Conservation (phyloP, 768 basidiomycete genomes). For the Astraeus odoratus region DNA sequence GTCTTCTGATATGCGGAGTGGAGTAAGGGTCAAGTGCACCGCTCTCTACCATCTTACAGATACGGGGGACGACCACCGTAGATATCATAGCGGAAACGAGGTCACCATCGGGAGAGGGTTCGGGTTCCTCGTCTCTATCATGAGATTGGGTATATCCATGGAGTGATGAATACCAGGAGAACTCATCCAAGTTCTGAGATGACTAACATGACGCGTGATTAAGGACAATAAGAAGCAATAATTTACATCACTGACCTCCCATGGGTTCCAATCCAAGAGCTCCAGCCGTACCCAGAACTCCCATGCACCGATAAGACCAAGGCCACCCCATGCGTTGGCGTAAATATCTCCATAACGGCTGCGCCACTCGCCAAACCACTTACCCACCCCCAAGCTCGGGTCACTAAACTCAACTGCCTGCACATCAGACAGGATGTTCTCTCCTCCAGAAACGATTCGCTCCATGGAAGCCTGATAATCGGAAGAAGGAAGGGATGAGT, state of each 20-base stretch:
- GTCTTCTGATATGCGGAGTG: slow-evolving; percentile 45
- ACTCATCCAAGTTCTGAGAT: slow-evolving; percentile 68
- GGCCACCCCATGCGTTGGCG: slow-evolving; percentile 80
- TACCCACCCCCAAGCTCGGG: slow-evolving; percentile 65
- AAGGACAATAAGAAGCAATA: not conserved
- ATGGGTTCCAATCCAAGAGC: slow-evolving; percentile 80
- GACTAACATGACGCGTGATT: slow-evolving; percentile 11
- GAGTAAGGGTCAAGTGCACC: slow-evolving; percentile 85
- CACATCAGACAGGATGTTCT: slow-evolving; percentile 72
- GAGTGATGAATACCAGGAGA: slow-evolving; percentile 75
- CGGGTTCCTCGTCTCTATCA: slow-evolving; percentile 43
- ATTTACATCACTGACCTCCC: slow-evolving; percentile 50
- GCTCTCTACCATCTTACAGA: slow-evolving; percentile 67
- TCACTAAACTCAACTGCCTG: slow-evolving; percentile 77
- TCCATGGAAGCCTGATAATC: slow-evolving; percentile 64
- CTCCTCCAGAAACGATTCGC: slow-evolving; percentile 43
- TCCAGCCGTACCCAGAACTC: slow-evolving; percentile 93
- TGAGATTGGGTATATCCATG: slow-evolving; percentile 62
- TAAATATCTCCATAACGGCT: slow-evolving; percentile 75
- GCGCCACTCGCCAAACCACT: slow-evolving; percentile 67
- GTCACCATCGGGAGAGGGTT: slow-evolving; percentile 79
- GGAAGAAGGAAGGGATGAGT: slow-evolving; percentile 58
- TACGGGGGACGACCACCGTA: slow-evolving; percentile 70
- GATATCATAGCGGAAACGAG: slow-evolving; percentile 83
- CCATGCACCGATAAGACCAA: slow-evolving; percentile 85